Conservation (phyloP, 805 yeast species). For the Blastobotrys parvus region DNA sequence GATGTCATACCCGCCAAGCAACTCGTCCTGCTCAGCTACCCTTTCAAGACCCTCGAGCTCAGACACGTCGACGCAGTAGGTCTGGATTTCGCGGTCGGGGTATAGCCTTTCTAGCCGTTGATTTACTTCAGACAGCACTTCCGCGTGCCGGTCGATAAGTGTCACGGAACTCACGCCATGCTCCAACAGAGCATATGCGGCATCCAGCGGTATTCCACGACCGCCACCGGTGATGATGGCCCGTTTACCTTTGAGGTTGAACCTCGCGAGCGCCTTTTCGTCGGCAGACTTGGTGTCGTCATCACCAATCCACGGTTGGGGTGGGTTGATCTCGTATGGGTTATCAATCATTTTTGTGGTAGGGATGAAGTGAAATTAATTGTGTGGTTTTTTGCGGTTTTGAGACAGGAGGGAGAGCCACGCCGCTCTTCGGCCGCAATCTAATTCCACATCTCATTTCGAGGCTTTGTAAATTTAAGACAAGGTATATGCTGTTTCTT, state of each 20-base stretch:
- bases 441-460: too few species aligned
- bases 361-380: too few species aligned
- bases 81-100: neutral
- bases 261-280: constrained; percentile 3
- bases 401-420: too few species aligned
- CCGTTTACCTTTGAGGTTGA: constrained; percentile 3
- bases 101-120: neutral
- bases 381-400: too few species aligned
- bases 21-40: neutral
- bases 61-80: neutral
- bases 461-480: too few species aligned
- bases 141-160: constrained; percentile 1
- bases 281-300: constrained; percentile 24
- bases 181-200: constrained; percentile 7
- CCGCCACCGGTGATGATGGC: constrained; percentile 9
- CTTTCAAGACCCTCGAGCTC: neutral
- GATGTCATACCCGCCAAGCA: neutral
- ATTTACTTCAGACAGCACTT: constrained; percentile 1
- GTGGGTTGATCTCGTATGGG: too few species aligned
- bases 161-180: constrained; percentile 3
- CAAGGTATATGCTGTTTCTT: too few species aligned
- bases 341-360: too few species aligned
- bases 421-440: too few species aligned
- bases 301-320: constrained; percentile 7
- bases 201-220: constrained; percentile 8